phyloP scores from a whole-genome alignment of 139 green algal species.

The Penium margaritaceum region DNA sequence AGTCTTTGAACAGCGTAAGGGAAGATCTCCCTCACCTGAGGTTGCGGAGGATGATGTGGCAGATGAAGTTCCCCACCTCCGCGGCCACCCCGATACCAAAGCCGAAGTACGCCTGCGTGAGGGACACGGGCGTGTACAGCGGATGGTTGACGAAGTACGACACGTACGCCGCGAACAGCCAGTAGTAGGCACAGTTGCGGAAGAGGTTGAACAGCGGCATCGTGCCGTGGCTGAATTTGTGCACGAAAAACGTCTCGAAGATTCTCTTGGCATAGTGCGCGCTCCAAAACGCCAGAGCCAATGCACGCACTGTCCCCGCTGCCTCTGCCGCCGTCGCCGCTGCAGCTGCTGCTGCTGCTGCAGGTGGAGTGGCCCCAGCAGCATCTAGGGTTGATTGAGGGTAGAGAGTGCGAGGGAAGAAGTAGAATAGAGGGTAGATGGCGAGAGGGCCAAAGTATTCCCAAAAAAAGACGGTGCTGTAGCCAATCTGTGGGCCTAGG shows the following conservation, averaged over 20 bases:
- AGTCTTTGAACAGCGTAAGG: too few species aligned
- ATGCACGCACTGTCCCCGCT: too few species aligned
- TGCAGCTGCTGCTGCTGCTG: too few species aligned
- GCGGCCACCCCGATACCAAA: conserved; percentile 47
- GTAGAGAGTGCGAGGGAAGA: too few species aligned
- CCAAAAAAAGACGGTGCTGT: conserved; percentile 90
- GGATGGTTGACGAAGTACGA: conserved; percentile 98
- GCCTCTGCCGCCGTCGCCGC: too few species aligned
- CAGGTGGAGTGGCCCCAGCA: too few species aligned
- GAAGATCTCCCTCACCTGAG: conserved; percentile 70
- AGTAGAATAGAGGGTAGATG: conserved; percentile 88
- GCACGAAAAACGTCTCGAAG: conserved; percentile 86
- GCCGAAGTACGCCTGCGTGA: conserved; percentile 36
- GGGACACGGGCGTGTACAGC: conserved; percentile 68
- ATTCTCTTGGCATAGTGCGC: conserved; percentile 95
- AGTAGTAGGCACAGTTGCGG: conserved; percentile 94
- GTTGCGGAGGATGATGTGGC: conserved; percentile 78
- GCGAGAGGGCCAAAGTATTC: conserved; percentile 93
- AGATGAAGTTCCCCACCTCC: conserved; percentile 53
- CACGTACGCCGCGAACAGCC: conserved; percentile 78
- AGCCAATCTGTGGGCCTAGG: conserved; percentile 78
- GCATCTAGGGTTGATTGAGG: too few species aligned
- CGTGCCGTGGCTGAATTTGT: conserved; percentile 73
- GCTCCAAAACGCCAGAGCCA: too few species aligned
- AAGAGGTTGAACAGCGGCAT: conserved; percentile 95